Percentiles rank a stretch among this genome's conserved stretches.
Conservation (phyloP, 108 stramenopile genomes). For the Nannochloropsis gaditana region DNA sequence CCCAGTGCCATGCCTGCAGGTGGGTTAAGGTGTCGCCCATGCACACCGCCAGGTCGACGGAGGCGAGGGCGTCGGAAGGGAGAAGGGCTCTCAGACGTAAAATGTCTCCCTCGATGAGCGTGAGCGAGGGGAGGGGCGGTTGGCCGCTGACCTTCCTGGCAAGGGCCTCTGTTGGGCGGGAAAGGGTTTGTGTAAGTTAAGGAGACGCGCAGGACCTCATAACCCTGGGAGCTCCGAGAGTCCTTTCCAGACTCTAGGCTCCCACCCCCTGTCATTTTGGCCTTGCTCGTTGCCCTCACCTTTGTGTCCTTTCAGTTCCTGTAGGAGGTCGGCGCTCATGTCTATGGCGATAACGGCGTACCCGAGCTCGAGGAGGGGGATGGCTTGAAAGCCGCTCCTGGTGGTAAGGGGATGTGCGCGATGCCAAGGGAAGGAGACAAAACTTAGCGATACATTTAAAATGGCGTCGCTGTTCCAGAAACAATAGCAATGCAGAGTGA, state of each 20-base stretch:
- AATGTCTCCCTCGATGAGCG: background rate
- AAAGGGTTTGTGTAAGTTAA: too few species aligned
- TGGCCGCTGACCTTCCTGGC: too few species aligned
- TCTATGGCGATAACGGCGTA: background rate
- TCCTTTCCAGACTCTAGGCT: too few species aligned
- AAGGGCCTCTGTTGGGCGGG: too few species aligned
- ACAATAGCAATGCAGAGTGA: too few species aligned
- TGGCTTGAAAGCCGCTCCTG: background rate
- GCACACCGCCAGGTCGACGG: background rate
- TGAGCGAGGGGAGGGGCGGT: background rate
- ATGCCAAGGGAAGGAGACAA: background rate
- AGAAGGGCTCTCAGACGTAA: background rate
- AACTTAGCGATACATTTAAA: background rate
- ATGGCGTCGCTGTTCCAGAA: too few species aligned
- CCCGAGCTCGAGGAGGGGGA: background rate
- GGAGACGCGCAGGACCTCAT: too few species aligned
- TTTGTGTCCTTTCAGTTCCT: constrained; percentile 15
- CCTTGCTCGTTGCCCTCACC: background rate
- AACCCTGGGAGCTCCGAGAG: too few species aligned
- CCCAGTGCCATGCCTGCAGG: background rate
- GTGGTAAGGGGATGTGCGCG: background rate
- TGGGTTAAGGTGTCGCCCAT: background rate
- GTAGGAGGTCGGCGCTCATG: background rate
- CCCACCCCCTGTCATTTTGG: too few species aligned
- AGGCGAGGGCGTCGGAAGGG: background rate